Evolutionary conservation across 108 stramenopile species (phyloP).

Genomic region (Stephanodiscus triporus): DNA sequence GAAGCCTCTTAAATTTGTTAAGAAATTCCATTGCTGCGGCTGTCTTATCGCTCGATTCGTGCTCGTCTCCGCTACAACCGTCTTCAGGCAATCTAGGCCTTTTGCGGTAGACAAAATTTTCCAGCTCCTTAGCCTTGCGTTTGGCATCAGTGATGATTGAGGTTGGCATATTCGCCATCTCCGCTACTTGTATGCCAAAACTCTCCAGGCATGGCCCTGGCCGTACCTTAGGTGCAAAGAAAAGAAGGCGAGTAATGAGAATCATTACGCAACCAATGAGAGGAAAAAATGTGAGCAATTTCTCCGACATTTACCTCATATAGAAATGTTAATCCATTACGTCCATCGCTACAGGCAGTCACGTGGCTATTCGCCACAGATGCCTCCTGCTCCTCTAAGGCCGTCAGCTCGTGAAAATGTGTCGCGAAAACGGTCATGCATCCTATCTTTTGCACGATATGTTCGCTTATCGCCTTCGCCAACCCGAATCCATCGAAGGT

Average conservation of each 20-base stretch:
- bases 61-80: conserved; percentile 9
- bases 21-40: conserved; percentile 47
- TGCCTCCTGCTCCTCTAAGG: conserved; percentile 55
- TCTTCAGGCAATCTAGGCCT: conserved; percentile 41
- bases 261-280: neutral
- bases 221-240: conserved; percentile 53
- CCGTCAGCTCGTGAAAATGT: conserved; percentile 98
- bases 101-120: conserved; percentile 77
- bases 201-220: conserved; percentile 93
- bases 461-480: conserved; percentile 95
- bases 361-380: conserved; percentile 92
- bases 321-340: conserved; percentile 80
- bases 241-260: neutral
- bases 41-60: conserved; percentile 31
- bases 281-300: conserved; percentile 1
- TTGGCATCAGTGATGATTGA: conserved; percentile 92
- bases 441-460: conserved; percentile 80
- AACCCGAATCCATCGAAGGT: conserved; percentile 98
- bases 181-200: conserved; percentile 98
- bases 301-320: conserved; percentile 52
- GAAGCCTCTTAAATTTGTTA: conserved; percentile 36
- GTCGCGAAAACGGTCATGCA: conserved; percentile 96
- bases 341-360: conserved; percentile 67
- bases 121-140: conserved; percentile 88
- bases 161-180: conserved; percentile 90